Percentiles rank a stretch among this genome's conserved stretches.
Conservation (phyloP, 352 stramenopile species). For the Globisporangium abappressorium region DNA sequence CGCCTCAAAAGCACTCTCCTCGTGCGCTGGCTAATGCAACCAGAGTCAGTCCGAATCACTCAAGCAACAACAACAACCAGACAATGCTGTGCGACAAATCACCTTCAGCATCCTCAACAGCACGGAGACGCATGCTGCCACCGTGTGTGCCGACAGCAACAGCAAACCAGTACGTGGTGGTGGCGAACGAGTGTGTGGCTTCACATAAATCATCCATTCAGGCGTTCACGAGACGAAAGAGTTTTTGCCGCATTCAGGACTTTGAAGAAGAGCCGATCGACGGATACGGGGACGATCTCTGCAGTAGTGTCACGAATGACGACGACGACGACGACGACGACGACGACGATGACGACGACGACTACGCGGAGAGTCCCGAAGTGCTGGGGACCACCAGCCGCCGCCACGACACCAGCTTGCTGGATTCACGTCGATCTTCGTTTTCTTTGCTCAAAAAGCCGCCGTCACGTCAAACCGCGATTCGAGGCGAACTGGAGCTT, state of each 20-base stretch:
- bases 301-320: neutral
- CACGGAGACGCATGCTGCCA: slow-evolving; percentile 11
- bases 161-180: slow-evolving; percentile 1
- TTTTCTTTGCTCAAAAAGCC: neutral
- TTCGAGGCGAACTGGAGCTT: slow-evolving; percentile 30
- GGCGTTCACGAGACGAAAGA: slow-evolving; percentile 9
- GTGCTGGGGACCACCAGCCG: neutral
- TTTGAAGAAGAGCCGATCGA: neutral
- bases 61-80: neutral
- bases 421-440: neutral
- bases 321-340: neutral
- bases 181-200: neutral
- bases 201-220: neutral
- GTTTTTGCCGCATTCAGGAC: slow-evolving; percentile 15
- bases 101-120: neutral
- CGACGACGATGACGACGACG: slow-evolving; percentile 6
- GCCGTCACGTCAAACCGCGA: slow-evolving; percentile 31
- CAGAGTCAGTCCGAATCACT: neutral
- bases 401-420: neutral
- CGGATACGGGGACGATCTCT: neutral
- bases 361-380: slow-evolving; percentile 1
- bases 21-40: neutral
- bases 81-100: too few relatives aligned
- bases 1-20: slow-evolving; percentile 1
- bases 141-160: slow-evolving; percentile 6